These are phyloP conservation scores for Boletellus ananiceps DNA, from an alignment of 768 basidiomycete genomes.

Conservation along the genomic window DNA sequence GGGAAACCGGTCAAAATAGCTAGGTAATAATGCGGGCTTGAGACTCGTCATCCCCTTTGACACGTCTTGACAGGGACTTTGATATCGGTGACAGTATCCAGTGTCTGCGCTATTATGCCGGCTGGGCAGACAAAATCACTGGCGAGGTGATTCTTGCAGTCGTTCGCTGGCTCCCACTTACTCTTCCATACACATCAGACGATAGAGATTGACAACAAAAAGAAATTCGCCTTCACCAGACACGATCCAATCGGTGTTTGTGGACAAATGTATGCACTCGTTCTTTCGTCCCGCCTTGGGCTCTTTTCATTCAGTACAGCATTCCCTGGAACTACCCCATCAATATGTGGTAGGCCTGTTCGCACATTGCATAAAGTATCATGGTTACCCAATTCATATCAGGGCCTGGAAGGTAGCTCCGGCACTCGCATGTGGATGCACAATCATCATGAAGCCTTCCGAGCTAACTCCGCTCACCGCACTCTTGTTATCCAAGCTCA, in stretches of 20 bases:
- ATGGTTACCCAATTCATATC: slow-evolving; percentile 1
- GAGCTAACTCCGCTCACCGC: slow-evolving; percentile 84
- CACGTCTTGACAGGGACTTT: slow-evolving; percentile 49
- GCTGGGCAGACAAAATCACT: slow-evolving; percentile 91
- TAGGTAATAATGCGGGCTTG: slow-evolving; percentile 39
- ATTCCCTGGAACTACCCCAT: slow-evolving; percentile 96
- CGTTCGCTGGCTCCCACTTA: slow-evolving; percentile 2
- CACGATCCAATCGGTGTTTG: slow-evolving; percentile 94
- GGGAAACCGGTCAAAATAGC: slow-evolving; percentile 79
- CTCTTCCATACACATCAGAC: slow-evolving; percentile 38
- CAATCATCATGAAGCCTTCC: slow-evolving; percentile 93
- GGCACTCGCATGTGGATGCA: slow-evolving; percentile 86
- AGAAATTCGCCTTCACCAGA: slow-evolving; percentile 79
- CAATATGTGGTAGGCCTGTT: slow-evolving; percentile 62
- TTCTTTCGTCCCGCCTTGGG: background rate
- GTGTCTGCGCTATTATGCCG: slow-evolving; percentile 88
- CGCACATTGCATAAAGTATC: background rate
- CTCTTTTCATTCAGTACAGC: slow-evolving; percentile 32
- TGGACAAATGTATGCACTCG: slow-evolving; percentile 70
- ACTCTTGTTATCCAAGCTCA: slow-evolving; percentile 74
- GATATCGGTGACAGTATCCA: slow-evolving; percentile 77
- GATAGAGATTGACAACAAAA: slow-evolving; percentile 75
- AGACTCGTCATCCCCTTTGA: slow-evolving; percentile 1
- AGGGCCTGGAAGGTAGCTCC: slow-evolving; percentile 93
- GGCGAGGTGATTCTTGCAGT: slow-evolving; percentile 58